These are phyloP conservation scores for Aleurites moluccanus DNA, from an alignment of 441 rosid genomes.

Conservation along the genomic window DNA sequence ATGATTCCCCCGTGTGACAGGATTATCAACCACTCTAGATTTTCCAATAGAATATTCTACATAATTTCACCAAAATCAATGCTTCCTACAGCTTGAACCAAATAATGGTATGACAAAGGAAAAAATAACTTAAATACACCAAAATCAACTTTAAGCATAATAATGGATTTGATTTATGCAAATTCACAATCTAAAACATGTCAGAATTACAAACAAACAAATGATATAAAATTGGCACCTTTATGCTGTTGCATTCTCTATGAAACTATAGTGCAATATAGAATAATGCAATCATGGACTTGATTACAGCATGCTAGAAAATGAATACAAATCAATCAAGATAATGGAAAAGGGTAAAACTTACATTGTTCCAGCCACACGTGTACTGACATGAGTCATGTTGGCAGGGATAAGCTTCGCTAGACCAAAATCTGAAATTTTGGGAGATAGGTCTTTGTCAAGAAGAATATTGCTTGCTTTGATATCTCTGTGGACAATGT, in stretches of 20 bases:
- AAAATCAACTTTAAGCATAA: not conserved
- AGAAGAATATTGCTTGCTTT: conserved; percentile 97
- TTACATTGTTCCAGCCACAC: conserved; percentile 97
- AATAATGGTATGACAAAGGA: not conserved
- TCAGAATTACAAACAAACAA: too few species aligned
- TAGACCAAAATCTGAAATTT: conserved; percentile 94
- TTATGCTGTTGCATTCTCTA: not conserved
- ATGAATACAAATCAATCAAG: not conserved
- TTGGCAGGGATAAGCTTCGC: conserved; percentile 86
- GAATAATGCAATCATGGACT: not conserved
- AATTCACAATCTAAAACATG: not conserved
- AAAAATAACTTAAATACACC: not conserved
- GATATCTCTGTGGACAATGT: conserved; percentile 83
- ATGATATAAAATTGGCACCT: not conserved
- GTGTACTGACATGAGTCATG: conserved; percentile 93
- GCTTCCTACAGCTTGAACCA: not conserved
- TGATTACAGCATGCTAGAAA: not conserved
- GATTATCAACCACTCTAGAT: not conserved
- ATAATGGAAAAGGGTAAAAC: conserved; percentile 30
- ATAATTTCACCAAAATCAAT: not conserved
- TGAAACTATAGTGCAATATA: not conserved
- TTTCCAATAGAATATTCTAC: not conserved
- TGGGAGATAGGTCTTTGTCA: conserved; percentile 72
- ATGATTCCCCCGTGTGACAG: not conserved
- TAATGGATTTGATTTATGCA: not conserved